Evolutionary conservation across 768 basidiomycete genomes (phyloP), one percentile per base, ranked within the genome.

Genomic region (Leccinellum luteum): DNA sequence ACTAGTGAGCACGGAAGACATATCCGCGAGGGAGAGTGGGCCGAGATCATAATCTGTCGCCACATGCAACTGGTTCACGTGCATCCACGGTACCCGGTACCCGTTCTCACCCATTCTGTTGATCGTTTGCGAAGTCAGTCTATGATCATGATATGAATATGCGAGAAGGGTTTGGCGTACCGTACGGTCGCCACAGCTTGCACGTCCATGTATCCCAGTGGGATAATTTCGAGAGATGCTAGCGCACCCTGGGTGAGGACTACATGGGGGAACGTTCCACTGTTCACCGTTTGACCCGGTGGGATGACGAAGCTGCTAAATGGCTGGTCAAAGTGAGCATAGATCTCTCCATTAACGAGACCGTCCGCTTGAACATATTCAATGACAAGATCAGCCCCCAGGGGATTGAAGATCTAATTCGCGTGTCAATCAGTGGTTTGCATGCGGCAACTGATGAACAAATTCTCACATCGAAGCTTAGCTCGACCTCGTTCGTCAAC

Each of bases 51-150:
- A 89, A 9, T 66, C 59, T 30, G 85, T 83, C 14, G 83, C 78
- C 7, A 87, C 85, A 47, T 66, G 62, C 41, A 69, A 71, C 67
- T 87, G 85, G 32, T 74, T 68, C 51, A 88, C 74, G 52, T 86
- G 78, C 59, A 89, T 69, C 85, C 85, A 89, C 12, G 87, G 87
- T 44, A 88, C 68, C 57, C 75, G 73, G 63, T 89, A 89, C 17
- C 86, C 85, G 19, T 79, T 78, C 14, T 72, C 62, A 4, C 80
- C 85, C 12, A 84, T 73, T 45, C 73, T 77, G 51, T 44, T 31
- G 3, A n/a, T 13, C 25, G 17, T 58, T 50, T 15, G 34, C 15
- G 31, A 30, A 44, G 45, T 34, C 6, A 38, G 19, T 12, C 27
- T 38, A 8, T 14, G 41, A 15, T 28, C 31, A 48, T 28, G 21